Conservation (phyloP, 768 basidiomycete genomes). For the Boletus subparvulus region DNA sequence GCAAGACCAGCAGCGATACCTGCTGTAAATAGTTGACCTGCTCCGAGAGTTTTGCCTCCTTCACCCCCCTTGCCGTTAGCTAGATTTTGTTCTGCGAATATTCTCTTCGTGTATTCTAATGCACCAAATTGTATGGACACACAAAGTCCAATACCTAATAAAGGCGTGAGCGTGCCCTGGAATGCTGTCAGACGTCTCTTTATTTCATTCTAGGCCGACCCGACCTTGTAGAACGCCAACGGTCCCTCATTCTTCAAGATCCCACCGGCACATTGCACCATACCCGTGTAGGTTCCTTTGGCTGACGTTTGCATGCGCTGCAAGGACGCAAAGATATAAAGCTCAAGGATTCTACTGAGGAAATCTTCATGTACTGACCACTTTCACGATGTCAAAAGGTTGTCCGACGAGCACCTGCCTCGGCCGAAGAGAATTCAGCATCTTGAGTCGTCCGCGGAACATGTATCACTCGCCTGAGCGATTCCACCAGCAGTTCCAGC, state of each 20-base stretch:
- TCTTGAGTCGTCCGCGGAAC: background rate
- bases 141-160: slow-evolving; percentile 90
- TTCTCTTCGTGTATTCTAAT: slow-evolving; percentile 81
- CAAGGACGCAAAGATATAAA: slow-evolving; percentile 13
- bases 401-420: slow-evolving; percentile 82
- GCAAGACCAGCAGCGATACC: slow-evolving; percentile 87
- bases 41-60: slow-evolving; percentile 58
- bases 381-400: slow-evolving; percentile 97
- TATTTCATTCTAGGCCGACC: background rate
- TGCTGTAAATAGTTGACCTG: slow-evolving; percentile 66
- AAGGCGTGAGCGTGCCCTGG: slow-evolving; percentile 86
- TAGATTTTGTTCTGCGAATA: slow-evolving; percentile 65
- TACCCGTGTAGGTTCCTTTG: slow-evolving; percentile 84
- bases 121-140: slow-evolving; percentile 96
- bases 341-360: background rate
- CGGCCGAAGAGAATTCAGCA: slow-evolving; percentile 9
- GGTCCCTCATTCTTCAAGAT: slow-evolving; percentile 91
- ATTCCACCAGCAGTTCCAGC: slow-evolving; percentile 93
- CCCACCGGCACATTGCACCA: slow-evolving; percentile 86
- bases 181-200: slow-evolving; percentile 3
- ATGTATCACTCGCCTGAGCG: slow-evolving; percentile 59
- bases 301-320: slow-evolving; percentile 95
- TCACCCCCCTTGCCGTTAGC: slow-evolving; percentile 59
- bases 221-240: slow-evolving; percentile 91
- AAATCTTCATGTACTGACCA: slow-evolving; percentile 52